Conservation (phyloP, 495 filamentous ascomycete species). For the Mycothermus thermophilus region DNA sequence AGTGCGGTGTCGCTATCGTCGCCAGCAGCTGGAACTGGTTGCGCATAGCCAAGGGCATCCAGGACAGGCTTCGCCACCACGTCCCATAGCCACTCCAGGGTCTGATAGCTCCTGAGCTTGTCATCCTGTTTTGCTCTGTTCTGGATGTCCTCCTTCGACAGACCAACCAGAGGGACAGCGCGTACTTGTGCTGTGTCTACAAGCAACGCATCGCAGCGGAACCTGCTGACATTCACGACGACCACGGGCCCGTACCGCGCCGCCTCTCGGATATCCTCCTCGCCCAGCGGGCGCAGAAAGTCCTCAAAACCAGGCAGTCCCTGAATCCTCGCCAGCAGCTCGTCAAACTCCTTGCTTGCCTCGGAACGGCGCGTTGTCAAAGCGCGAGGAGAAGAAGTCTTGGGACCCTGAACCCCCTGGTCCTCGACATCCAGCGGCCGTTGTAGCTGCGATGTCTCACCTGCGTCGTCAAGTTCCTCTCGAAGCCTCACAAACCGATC, state of each 20-base stretch:
- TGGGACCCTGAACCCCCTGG: too few species aligned
- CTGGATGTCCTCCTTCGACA: not conserved
- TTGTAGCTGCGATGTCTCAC: not conserved
- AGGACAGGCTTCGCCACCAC: not conserved
- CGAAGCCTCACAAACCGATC: not conserved
- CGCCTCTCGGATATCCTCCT: not conserved
- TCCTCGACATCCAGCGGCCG: too few species aligned
- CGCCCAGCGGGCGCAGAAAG: not conserved
- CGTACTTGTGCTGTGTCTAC: not conserved
- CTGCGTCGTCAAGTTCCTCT: too few species aligned
- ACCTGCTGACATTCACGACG: not conserved
- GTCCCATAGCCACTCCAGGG: conserved; percentile 1
- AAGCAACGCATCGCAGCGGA: not conserved
- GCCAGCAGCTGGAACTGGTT: not conserved
- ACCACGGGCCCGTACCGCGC: not conserved
- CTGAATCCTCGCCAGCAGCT: not conserved
- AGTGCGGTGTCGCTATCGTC: not conserved
- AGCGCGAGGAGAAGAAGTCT: not conserved
- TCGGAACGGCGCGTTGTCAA: not conserved
- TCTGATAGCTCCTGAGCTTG: not conserved
- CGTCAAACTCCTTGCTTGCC: not conserved
- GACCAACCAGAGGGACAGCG: not conserved
- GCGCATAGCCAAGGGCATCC: not conserved
- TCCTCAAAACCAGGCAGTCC: not conserved
- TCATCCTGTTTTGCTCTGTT: not conserved